Evolutionary conservation across 352 stramenopile species (phyloP), one percentile per base, ranked within the genome.

Genomic region (Globisporangium splendens): DNA sequence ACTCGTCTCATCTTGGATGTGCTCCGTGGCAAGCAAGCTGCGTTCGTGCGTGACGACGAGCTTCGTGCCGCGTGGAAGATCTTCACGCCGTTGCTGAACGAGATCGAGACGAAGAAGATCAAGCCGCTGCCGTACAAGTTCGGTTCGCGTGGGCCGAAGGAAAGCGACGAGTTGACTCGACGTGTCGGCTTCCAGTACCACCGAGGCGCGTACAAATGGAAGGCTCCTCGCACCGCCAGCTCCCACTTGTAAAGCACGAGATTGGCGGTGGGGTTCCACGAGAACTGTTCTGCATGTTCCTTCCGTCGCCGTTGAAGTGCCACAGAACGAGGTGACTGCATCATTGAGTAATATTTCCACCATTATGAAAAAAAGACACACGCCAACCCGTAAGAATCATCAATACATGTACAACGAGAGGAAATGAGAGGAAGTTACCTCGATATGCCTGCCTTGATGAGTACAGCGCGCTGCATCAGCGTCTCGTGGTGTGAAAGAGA

Each of bases 31-130:
- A 93, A 98, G 58, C 91, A 96, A 57, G 89, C 91, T 10, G 90
- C 86, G n/a, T 99, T 99, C 75, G 96, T 99, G 44, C 85, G 96
- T 22, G 89, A 96, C 57, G 97, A 99, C 66, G 97, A 99, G 78
- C 77, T 99, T 41, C 79, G 88, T 41, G 83, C 91, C 7, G 86
- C 92, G 47, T 99, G 97, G 97, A 91, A 98, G 68, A 98, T 99
- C 53, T 99, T 99, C 68, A 99, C 96, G 44, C 97, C 97, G 21
- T 69, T 99, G 41, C 79, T 99, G n/a, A 77, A 99, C 58, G 69
- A 92, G 65, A 98, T 99, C 62, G 97, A 99, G 57, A 53, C 54
- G 49, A 78, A 97, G 65, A 95, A 95, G 62, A 73, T 98, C 21
- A 77, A 83, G 56, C 95, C 97, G n/a, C 60, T 96, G 48, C 73